phyloP scores from a whole-genome alignment of 441 rosid species.

The Adansonia grandidieri region DNA sequence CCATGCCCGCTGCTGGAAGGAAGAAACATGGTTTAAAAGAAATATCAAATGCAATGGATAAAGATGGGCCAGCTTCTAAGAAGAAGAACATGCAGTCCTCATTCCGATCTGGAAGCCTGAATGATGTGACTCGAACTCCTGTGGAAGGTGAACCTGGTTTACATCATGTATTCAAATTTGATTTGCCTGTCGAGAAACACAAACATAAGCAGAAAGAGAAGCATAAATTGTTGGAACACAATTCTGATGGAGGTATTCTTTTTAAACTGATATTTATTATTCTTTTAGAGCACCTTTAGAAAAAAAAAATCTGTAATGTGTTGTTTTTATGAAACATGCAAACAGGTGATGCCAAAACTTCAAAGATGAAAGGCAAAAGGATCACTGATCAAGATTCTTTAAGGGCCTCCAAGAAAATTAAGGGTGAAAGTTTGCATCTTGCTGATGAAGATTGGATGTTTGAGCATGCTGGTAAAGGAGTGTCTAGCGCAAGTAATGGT shows the following conservation, averaged over 20 bases:
- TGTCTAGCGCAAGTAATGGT: slow-evolving; percentile 56
- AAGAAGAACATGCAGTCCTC: slow-evolving; percentile 49
- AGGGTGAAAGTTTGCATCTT: slow-evolving; percentile 48
- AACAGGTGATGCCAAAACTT: slow-evolving; percentile 57
- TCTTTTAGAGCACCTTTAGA: slow-evolving; percentile 18
- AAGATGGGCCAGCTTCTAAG: slow-evolving; percentile 41
- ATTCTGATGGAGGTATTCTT: slow-evolving; percentile 73
- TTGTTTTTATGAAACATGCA: slow-evolving; percentile 36
- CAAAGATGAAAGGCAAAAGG: slow-evolving; percentile 67
- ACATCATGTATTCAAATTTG: slow-evolving; percentile 42
- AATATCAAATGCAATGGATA: slow-evolving; percentile 33
- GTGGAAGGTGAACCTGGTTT: slow-evolving; percentile 45
- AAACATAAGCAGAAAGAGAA: slow-evolving; percentile 64
- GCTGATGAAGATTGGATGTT: slow-evolving; percentile 53
- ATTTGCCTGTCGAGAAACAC: slow-evolving; percentile 51
- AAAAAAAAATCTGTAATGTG: slow-evolving; percentile 29
- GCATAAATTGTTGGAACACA: slow-evolving; percentile 53
- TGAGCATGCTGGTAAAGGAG: slow-evolving; percentile 52
- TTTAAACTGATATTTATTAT: slow-evolving; percentile 35
- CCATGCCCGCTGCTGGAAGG: slow-evolving; percentile 42
- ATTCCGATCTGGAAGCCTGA: slow-evolving; percentile 39
- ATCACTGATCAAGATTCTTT: slow-evolving; percentile 51
- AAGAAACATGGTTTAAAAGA: slow-evolving; percentile 53
- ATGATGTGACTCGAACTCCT: slow-evolving; percentile 47
- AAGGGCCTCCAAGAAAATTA: slow-evolving; percentile 68